phyloP scores from a whole-genome alignment of 2,329 filamentous ascomycete genomes.

The Spiromastix sp. region DNA sequence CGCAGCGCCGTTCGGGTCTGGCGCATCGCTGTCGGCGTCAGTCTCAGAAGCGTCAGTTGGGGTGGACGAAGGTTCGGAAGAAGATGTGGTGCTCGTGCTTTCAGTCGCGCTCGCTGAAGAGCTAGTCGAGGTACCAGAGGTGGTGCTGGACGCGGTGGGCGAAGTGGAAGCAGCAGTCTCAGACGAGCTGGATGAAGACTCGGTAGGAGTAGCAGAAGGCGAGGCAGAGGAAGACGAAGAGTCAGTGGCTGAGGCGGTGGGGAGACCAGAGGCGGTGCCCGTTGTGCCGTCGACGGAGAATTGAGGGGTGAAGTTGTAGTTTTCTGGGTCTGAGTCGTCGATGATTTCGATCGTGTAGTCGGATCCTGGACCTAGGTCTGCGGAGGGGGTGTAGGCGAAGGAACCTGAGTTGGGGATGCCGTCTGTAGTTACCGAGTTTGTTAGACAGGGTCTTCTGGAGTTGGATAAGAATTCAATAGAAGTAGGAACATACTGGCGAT shows the following conservation, averaged over 20 bases:
- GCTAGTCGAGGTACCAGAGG: not conserved
- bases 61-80: constrained; percentile 1
- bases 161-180: constrained; percentile 18
- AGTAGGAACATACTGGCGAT: constrained; percentile 33
- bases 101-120: constrained; percentile 1
- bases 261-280: constrained; percentile 22
- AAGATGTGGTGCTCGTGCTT: constrained; percentile 4
- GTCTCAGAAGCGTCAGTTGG: not conserved
- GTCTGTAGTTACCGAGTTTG: constrained; percentile 22
- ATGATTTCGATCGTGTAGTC: constrained; percentile 47
- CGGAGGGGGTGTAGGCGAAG: constrained; percentile 39
- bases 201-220: constrained; percentile 9
- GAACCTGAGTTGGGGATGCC: constrained; percentile 39
- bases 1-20: constrained; percentile 10
- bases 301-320: constrained; percentile 43
- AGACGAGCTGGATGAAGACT: constrained; percentile 14
- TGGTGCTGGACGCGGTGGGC: constrained; percentile 5
- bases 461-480: not conserved
- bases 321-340: constrained; percentile 31
- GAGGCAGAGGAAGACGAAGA: constrained; percentile 15
- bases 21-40: no score
- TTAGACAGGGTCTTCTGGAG: not conserved
- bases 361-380: constrained; percentile 29
- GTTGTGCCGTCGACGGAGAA: constrained; percentile 40
- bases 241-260: constrained; percentile 19